Base-by-base conservation (phyloP, 2,329 filamentous ascomycete species). In the Graphilbum ipis-grandicollis region DNA sequence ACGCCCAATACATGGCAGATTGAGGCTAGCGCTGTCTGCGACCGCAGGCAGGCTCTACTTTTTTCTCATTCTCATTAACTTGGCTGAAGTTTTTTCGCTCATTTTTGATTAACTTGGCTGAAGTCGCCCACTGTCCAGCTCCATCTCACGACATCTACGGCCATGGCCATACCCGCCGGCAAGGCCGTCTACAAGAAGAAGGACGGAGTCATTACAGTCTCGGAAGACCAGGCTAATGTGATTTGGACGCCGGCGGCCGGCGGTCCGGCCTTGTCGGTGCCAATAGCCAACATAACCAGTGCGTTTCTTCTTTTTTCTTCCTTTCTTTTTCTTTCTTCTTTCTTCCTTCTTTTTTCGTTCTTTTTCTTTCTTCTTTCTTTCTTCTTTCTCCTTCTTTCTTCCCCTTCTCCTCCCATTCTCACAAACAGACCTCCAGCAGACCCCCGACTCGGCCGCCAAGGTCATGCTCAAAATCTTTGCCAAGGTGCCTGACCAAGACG, bases 381-480 rank as follows among this genome's bases (percentile, higher is more conserved):
- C n/a, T n/a, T n/a, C n/a, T n/a, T n/a, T n/a, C n/a, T n/a, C n/a
- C n/a, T n/a, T n/a, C n/a, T n/a, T n/a, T n/a, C n/a, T n/a, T n/a
- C n/a, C n/a, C n/a, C n/a, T n/a, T n/a, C n/a, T n/a, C n/a, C n/a
- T n/a, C n/a, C n/a, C n/a, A n/a, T n/a, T n/a, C n/a, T n/a, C n/a
- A n/a, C n/a, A n/a, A n/a, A n/a, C 18, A 90, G 83, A 96, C 59
- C 71, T 98, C 34, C 88, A 98, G 56, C 88, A 96, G 55, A 96
- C 90, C 1, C 86, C 90, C 12, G 83, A 84, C 41, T 76, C 67
- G n/a, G 76, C 74, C 26, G 65, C 84, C 15, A 94, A 93, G 64
- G 85, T 93, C 37, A 93, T 93, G 68, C 69, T 96, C 41, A 93
- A 90, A 56, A 78, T 98, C 38, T 82, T 94, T 47, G 79, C 79